Evolutionary conservation across 192 early-diverging fungal genomes (phyloP), one percentile per base, ranked within the genome.

Genomic region (Coemansia furcata): DNA sequence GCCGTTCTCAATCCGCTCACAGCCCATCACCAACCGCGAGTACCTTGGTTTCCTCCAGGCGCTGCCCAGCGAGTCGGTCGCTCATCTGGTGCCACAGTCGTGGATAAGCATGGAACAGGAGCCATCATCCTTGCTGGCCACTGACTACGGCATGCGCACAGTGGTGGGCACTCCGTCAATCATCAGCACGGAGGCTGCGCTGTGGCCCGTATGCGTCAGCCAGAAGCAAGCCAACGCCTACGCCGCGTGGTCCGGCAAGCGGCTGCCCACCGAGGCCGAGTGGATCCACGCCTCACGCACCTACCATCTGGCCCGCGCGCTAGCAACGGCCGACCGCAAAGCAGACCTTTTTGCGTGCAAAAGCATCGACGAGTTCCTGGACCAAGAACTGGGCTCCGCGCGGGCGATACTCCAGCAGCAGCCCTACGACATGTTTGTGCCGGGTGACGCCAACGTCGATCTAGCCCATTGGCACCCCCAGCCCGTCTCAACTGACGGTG

Each of bases 11-110:
- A 89, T 96, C 30, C 90, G 92, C 59, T 80, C 87, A 7, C 89
- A 93, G 11, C 93, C 90, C 19, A 87, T 98, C 3, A 92, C 94
- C 14, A 90, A 92, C 60, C 78, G 69, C 29, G 94, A 98, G 73
- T 98, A 90, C 63, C 47, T 76, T 4, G 59, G 17, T 2, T 96
- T 88, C 60, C 64, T 93, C 32, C 21, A 23, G 0, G 33, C 38
- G 10, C n/a, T 42, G 1, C 37, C 15, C 6, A 72, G 66, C 15
- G 62, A 40, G 9, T 54, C 46, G 30, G 26, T 47, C 3, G 63
- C 69, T 9, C 50, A 39, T 5, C 66, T 85, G 6, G 74, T 85
- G n/a, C 88, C 91, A 0, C 63, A 74, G 19, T 85, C 90, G 63
- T 90, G 93, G 92, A 55, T 77, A 21, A 26, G 47, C 12, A 57